phyloP scores from a whole-genome alignment of 2,329 filamentous ascomycete species.

The Chaetomium sp. region DNA sequence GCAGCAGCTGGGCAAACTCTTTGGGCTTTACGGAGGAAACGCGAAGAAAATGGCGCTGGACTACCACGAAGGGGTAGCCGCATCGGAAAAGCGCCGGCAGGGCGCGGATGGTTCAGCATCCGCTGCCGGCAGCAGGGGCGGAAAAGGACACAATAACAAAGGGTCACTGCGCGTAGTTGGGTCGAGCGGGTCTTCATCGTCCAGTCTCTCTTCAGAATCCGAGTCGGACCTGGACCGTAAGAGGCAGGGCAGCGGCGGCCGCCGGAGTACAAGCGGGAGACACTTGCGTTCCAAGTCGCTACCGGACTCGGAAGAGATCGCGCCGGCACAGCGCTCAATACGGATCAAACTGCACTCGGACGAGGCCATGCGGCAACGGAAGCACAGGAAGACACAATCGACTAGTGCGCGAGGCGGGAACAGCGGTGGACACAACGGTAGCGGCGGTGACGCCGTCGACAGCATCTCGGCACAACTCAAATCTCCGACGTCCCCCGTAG shows the following conservation, averaged over 20 bases:
- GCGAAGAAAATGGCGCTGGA: conserved; percentile 44
- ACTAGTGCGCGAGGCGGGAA: conserved; percentile 38
- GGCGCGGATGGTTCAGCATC: neutral
- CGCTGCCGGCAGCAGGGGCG: conserved; percentile 12
- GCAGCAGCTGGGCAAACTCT: conserved; percentile 61
- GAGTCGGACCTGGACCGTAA: conserved; percentile 51
- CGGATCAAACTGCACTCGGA: conserved; percentile 85
- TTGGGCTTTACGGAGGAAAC: conserved; percentile 39
- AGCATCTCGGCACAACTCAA: conserved; percentile 77
- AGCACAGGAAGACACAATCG: conserved; percentile 57
- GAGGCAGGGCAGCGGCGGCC: conserved; percentile 25
- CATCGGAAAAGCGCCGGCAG: conserved; percentile 27
- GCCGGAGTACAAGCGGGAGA: conserved; percentile 23
- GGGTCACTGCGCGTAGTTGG: conserved; percentile 20
- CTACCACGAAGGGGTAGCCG: conserved; percentile 27
- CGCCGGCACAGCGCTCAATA: conserved; percentile 70
- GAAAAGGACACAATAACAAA: conserved; percentile 11
- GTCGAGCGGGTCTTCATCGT: conserved; percentile 49
- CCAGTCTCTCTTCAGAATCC: conserved; percentile 63
- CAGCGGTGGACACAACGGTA: conserved; percentile 32
- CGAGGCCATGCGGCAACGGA: conserved; percentile 65
- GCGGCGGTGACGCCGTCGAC: conserved; percentile 31
- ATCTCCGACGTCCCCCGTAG: conserved; percentile 79
- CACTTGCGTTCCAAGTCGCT: conserved; percentile 60
- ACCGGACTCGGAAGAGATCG: conserved; percentile 55